phyloP scores from a whole-genome alignment of 169 alveolate species.

The Plasmodium blacklocki region DNA sequence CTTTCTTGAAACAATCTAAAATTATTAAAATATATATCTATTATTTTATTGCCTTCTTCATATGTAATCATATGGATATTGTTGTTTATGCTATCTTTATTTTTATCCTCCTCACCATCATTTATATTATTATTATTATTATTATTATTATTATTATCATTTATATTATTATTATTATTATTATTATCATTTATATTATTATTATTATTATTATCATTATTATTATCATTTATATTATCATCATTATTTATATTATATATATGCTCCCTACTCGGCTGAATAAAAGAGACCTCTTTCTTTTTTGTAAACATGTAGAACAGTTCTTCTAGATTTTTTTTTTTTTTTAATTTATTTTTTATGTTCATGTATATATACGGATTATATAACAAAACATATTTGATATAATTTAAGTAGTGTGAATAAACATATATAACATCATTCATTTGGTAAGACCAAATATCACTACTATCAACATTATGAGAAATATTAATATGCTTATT shows the following conservation, averaged over 20 bases:
- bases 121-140: not conserved
- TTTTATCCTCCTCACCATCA: not conserved
- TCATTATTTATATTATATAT: not conserved
- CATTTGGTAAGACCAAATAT: conserved; percentile 3
- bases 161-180: not conserved
- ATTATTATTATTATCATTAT: not conserved
- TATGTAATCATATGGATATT: not conserved
- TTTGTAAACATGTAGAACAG: conserved; percentile 28
- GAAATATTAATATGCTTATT: too few species aligned
- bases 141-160: not conserved
- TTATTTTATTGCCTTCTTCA: conserved; percentile 11
- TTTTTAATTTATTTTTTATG: conserved; percentile 17
- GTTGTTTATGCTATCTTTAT: not conserved
- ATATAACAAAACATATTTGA: conserved; percentile 43
- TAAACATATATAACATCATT: conserved; percentile 38
- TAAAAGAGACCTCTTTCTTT: conserved; percentile 12
- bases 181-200: not conserved
- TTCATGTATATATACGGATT: conserved; percentile 54
- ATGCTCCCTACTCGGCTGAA: not conserved
- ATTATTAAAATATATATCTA: not conserved
- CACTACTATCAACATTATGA: not conserved
- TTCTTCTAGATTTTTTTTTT: conserved; percentile 12
- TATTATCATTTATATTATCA: not conserved
- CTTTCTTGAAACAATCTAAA: conserved; percentile 54
- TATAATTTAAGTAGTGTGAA: conserved; percentile 33